phyloP scores from a whole-genome alignment of 2,329 filamentous ascomycete genomes.

The Aspergillus sp. region DNA sequence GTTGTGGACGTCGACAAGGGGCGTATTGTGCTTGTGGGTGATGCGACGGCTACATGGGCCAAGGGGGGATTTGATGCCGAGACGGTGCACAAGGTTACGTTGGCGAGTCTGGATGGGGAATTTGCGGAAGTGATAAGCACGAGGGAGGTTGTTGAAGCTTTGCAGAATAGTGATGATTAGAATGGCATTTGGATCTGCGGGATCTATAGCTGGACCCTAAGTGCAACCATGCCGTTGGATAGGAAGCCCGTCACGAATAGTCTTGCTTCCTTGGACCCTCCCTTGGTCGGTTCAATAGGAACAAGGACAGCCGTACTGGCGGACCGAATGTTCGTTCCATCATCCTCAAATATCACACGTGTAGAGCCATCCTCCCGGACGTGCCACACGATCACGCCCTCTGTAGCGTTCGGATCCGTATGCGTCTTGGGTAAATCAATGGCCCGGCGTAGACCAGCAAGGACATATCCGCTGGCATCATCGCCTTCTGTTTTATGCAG shows the following conservation, averaged over 20 bases:
- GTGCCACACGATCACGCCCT: conserved; percentile 56
- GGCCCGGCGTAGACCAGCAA: conserved; percentile 53
- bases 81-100: conserved; percentile 50
- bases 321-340: conserved; percentile 56
- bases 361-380: conserved; percentile 27
- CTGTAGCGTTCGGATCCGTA: conserved; percentile 38
- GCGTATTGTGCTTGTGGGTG: conserved; percentile 48
- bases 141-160: conserved; percentile 39
- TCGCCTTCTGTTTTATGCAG: conserved; percentile 49
- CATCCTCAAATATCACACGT: conserved; percentile 61
- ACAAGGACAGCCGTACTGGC: conserved; percentile 60
- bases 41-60: conserved; percentile 53
- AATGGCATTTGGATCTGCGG: neutral
- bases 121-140: conserved; percentile 50
- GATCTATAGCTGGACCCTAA: conserved; percentile 56
- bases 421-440: conserved; percentile 44
- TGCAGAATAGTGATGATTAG: conserved; percentile 19
- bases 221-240: conserved; percentile 54
- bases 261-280: conserved; percentile 56
- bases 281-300: conserved; percentile 51
- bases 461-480: conserved; percentile 60
- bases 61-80: conserved; percentile 52
- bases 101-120: conserved; percentile 52
- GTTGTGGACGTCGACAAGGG: conserved; percentile 30
- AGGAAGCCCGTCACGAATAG: conserved; percentile 63